Evolutionary conservation across 1,139 yeast species (phyloP).

Genomic region (Candida sp.): DNA sequence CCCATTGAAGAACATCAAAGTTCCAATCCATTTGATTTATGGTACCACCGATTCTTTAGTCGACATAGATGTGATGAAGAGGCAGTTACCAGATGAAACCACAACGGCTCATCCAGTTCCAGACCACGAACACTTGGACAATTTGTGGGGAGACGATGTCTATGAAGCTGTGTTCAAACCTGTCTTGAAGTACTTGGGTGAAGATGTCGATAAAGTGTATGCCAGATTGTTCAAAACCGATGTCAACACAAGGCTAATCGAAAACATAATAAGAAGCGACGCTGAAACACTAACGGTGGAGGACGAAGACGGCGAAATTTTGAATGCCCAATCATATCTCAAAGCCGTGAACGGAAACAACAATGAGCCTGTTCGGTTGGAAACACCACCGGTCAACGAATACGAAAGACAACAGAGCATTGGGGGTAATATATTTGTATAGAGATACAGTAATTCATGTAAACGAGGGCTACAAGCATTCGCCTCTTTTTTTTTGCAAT

Average conservation of each 20-base stretch:
- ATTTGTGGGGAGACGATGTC: slow-evolving; percentile 85
- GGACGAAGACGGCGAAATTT: slow-evolving; percentile 6
- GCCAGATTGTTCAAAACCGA: slow-evolving; percentile 10
- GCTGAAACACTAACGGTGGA: slow-evolving; percentile 2
- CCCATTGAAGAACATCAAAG: slow-evolving; percentile 57
- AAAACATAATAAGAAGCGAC: slow-evolving; percentile 13
- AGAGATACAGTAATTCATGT: neutral
- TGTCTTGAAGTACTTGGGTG: slow-evolving; percentile 47
- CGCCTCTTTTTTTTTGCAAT: neutral
- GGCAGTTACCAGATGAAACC: slow-evolving; percentile 46
- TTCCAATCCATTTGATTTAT: slow-evolving; percentile 78
- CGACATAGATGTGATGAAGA: slow-evolving; percentile 75
- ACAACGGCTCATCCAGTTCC: slow-evolving; percentile 52
- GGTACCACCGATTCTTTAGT: slow-evolving; percentile 86
- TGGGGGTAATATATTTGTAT: slow-evolving; percentile 4
- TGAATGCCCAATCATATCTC: slow-evolving; percentile 12
- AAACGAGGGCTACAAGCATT: neutral
- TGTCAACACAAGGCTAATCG: slow-evolving; percentile 12
- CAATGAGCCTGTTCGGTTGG: neutral
- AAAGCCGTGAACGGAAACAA: slow-evolving; percentile 7
- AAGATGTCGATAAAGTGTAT: slow-evolving; percentile 17
- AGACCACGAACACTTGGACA: slow-evolving; percentile 85
- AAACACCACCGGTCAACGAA: slow-evolving; percentile 1
- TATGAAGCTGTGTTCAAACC: slow-evolving; percentile 47
- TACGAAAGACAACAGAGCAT: slow-evolving; percentile 6